Evolutionary conservation across 352 stramenopile species (phyloP).

Genomic region (Blastocystis sp.): DNA sequence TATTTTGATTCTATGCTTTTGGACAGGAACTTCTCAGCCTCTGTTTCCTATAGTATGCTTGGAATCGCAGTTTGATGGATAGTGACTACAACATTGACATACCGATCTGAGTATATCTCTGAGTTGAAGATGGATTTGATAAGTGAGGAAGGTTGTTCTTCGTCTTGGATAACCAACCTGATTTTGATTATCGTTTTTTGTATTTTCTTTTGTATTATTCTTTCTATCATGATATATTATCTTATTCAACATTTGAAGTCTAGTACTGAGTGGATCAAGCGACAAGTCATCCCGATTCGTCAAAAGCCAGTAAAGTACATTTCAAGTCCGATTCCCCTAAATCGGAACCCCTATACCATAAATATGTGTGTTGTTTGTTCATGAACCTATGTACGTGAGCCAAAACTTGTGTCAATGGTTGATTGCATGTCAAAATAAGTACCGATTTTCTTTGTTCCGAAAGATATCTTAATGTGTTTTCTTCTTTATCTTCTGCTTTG

Average conservation of each 20-base stretch:
- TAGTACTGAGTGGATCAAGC: not conserved
- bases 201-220: not conserved
- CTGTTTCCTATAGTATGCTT: not conserved
- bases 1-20: too few species aligned
- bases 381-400: too few species aligned
- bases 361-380: not conserved
- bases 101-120: not conserved
- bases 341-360: not conserved
- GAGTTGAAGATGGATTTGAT: not conserved
- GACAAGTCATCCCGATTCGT: not conserved
- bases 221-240: not conserved
- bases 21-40: too few species aligned
- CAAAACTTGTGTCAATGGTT: too few species aligned
- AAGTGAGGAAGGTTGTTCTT: not conserved
- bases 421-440: too few species aligned
- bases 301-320: not conserved
- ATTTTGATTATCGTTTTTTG: not conserved
- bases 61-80: not conserved
- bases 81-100: not conserved
- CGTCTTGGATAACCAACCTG: not conserved
- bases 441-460: too few species aligned
- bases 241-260: not conserved
- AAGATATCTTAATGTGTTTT: not conserved
- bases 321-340: not conserved
- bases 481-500: not conserved